Base-by-base conservation (phyloP, 2,329 filamentous ascomycete species). In the Nigrospora oryzae region DNA sequence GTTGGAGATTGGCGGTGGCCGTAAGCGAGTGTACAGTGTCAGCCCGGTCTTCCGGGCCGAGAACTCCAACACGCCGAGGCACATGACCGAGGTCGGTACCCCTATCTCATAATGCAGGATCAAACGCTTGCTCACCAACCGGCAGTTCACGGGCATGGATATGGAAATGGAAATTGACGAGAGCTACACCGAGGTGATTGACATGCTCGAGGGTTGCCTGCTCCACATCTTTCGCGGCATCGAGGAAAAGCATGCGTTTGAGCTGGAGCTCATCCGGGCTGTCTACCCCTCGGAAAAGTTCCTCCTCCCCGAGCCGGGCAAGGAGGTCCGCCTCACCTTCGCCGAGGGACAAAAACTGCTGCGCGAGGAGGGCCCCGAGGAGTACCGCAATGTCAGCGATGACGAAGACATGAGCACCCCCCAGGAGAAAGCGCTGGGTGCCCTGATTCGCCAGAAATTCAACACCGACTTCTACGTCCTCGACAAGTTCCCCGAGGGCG, bases 381-480 rank as follows among this genome's bases (percentile, higher is more conserved):
- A 87, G 58, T 83, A 68, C 64, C 66, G 66, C 53, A 79, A 89
- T 55, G 81, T 90, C 32, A 70, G 69, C 33, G 86, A 91, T 60
- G 81, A 85, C 50, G 86, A 91, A 60, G 87, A 93, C 58, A 82
- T 91, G 72, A 78, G 69, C 59, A 93, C 86, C 0, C 82, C 86
- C 0, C 84, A 91, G 60, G 87, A 93, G 64, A 90, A 90, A 68
- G 86, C 84, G n/a, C 82, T 97, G 10, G 93, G 93, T 46, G 83
- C 81, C 23, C 75, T 97, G 40, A 81, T 97, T 53, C 84, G 87
- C 46, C 77, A 87, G 56, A 96, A 95, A 69, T 95, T 85, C 75
- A 79, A 85, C 62, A 93, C 89, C 48, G 93, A 98, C 70, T 97
- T 97, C 71, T 97, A 95, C 70, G 84, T 94, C 17, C 78, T 98